Evolutionary conservation across 352 stramenopile species (phyloP), one percentile per base, ranked within the genome.

Genomic region (Thraustochytrium striatum): DNA sequence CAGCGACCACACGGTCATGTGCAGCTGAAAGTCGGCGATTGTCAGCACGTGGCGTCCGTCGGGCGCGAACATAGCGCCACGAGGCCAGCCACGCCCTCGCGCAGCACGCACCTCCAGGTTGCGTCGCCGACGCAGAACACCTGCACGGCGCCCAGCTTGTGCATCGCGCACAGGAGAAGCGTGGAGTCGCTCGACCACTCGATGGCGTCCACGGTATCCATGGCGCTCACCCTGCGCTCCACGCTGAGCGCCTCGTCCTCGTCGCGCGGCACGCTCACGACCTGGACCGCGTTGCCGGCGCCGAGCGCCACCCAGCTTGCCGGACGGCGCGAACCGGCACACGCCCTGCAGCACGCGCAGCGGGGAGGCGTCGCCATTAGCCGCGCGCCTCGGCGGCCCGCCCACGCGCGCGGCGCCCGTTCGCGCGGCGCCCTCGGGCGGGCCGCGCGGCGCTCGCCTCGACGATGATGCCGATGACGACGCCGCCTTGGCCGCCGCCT

Each of bases 11-110:
- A 75, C 65, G 39, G 30, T 75, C 13, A 75, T 11, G 36, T 75
- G 65, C 13, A 75, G 65, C 47, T 75, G 65, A 25, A 75, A 75
- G 50, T 75, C 65, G 11, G 65, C 65, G 36, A 75, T 41, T 16
- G 65, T 70, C 19, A 75, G 11, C 30, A 75, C 33, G 32, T 75
- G 65, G 0, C 30, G 21, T 19, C 65, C 52, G 50, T 57, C 52
- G 3, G 65, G 52, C 9, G 65, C 21, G 41, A 75, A 41, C 8
- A 38, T 68, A 13, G 65, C 65, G 28, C 52, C 2, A 75, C 65
- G 0, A 75, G 41, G 25, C 65, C 65, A 30, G 30, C 44, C 16
- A 75, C 52, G 52, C 65, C 65, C 39, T 75, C 65, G 13, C 41
- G 68, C 13, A 70, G 41, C 41, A 39, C 41, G 52, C 65, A 75